Evolutionary conservation across 2,329 filamentous ascomycete species (phyloP).

Genomic region (Nothophoma quercina): DNA sequence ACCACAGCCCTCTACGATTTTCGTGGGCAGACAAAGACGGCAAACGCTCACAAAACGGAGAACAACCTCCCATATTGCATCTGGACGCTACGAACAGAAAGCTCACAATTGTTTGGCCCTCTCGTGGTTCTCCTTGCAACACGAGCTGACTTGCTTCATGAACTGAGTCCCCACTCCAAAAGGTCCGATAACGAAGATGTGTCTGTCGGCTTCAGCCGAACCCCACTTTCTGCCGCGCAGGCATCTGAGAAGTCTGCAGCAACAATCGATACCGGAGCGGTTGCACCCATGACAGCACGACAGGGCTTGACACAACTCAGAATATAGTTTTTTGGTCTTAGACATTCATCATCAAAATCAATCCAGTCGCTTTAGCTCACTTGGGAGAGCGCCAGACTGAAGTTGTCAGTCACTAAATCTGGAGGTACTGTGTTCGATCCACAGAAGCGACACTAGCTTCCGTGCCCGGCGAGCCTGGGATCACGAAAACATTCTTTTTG

Average conservation of each 20-base stretch:
- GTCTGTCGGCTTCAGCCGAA: neutral
- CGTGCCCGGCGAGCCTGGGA: slow-evolving; percentile 11
- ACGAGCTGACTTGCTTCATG: too few species aligned
- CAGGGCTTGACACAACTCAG: too few species aligned
- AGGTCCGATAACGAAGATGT: neutral
- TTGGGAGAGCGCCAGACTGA: slow-evolving; percentile 25
- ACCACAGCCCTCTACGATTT: too few species aligned
- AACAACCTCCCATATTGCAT: too few species aligned
- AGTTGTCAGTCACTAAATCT: slow-evolving; percentile 23
- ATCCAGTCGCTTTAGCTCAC: slow-evolving; percentile 24
- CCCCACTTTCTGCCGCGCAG: neutral
- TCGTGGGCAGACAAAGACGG: too few species aligned
- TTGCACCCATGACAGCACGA: too few species aligned
- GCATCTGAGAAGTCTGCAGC: neutral
- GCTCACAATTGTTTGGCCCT: too few species aligned
- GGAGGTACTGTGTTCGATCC: slow-evolving; percentile 24
- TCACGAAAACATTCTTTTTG: slow-evolving; percentile 10
- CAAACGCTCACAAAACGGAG: too few species aligned
- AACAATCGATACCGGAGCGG: too few species aligned
- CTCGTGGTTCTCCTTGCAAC: too few species aligned
- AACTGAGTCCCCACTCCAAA: too few species aligned
- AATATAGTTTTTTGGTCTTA: neutral
- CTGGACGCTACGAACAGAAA: too few species aligned
- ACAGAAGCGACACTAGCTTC: slow-evolving; percentile 22
- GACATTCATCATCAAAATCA: slow-evolving; percentile 1